These are phyloP conservation scores for Tulasnella sp. DNA, from an alignment of 768 basidiomycete species.

Conservation along the genomic window DNA sequence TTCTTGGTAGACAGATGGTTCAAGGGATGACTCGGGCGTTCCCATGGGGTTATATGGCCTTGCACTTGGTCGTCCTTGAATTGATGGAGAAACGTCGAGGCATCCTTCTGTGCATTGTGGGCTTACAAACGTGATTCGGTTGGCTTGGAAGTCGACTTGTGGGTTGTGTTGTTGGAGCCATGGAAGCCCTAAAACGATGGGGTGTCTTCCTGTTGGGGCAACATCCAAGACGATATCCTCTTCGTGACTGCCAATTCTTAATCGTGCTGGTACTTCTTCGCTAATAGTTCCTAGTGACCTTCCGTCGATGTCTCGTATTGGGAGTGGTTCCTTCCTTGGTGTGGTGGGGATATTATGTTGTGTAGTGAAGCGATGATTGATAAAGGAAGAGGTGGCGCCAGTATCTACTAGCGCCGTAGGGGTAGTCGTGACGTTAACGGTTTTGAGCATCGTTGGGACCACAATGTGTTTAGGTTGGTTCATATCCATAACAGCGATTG, in stretches of 20 bases:
- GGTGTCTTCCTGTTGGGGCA: background rate
- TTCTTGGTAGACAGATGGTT: too few species aligned
- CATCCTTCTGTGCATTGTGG: background rate
- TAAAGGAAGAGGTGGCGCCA: background rate
- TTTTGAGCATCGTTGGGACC: background rate
- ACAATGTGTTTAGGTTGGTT: background rate
- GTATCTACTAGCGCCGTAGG: background rate
- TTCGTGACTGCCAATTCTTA: too few species aligned
- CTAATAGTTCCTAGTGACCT: background rate
- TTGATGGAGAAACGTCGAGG: background rate
- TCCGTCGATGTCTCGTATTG: background rate
- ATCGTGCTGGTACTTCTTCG: background rate
- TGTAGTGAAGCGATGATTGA: background rate
- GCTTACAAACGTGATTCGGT: background rate
- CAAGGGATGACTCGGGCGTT: background rate
- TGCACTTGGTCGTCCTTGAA: background rate
- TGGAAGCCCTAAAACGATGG: background rate
- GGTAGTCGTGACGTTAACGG: background rate
- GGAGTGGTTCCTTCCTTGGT: background rate
- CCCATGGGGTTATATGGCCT: background rate
- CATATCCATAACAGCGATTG: too few species aligned
- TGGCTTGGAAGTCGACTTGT: background rate
- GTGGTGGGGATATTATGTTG: background rate
- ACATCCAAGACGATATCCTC: constrained; percentile 17
- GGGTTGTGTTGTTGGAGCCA: constrained; percentile 9